phyloP scores from a whole-genome alignment of 495 filamentous ascomycete species.

The Neurospora sp. region DNA sequence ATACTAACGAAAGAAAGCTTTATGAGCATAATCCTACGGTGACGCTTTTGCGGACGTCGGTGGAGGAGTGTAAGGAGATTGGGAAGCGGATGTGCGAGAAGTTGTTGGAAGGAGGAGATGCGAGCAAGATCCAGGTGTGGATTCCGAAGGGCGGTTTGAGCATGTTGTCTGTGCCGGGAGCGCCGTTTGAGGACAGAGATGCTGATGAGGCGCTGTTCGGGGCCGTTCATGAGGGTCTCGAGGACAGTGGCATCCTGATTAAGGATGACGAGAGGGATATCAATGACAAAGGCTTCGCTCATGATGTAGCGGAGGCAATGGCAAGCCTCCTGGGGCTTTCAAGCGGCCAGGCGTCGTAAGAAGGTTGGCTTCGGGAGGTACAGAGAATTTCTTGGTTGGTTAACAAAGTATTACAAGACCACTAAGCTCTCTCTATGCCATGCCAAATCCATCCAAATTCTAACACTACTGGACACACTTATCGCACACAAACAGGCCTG shows the following conservation, averaged over 20 bases:
- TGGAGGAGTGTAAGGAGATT: conserved; percentile 42
- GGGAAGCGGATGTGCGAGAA: conserved; percentile 44
- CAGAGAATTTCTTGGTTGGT: background rate
- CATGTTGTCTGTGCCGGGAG: conserved; percentile 24
- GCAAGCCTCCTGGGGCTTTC: conserved; percentile 7
- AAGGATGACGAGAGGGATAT: conserved; percentile 29
- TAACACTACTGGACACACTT: background rate
- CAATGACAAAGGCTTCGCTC: conserved; percentile 32
- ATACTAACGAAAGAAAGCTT: conserved; percentile 28
- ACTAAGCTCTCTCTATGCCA: background rate
- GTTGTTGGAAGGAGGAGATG: conserved; percentile 28
- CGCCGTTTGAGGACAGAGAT: conserved; percentile 23
- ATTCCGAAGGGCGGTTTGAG: conserved; percentile 44
- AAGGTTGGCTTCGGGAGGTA: background rate
- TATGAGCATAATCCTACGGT: conserved; percentile 56
- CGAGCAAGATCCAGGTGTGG: conserved; percentile 39
- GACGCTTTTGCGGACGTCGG: conserved; percentile 51
- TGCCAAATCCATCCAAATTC: background rate
- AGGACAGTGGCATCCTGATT: conserved; percentile 21
- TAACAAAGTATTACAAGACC: background rate
- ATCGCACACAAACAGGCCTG: background rate
- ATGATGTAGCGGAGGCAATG: conserved; percentile 28
- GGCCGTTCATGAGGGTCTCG: conserved; percentile 30
- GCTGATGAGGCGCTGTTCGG: conserved; percentile 32
- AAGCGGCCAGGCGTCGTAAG: background rate